Evolutionary conservation across 345 rosid species (phyloP).

Genomic region (Bretschneidera sinensis): DNA sequence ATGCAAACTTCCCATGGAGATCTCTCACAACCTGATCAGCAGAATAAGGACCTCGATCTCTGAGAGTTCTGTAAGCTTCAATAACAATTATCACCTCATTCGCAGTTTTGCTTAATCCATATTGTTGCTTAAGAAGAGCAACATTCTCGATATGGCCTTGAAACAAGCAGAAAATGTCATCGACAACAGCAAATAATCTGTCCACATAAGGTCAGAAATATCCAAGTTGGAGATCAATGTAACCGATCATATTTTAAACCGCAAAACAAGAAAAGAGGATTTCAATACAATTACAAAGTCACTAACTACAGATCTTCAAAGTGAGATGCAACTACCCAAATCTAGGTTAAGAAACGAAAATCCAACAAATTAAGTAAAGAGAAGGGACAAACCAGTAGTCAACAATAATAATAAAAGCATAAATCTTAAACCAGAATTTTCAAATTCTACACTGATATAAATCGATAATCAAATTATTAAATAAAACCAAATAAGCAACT

Average conservation of each 20-base stretch:
- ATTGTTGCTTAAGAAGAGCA: constrained; percentile 83
- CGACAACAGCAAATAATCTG: constrained; percentile 86
- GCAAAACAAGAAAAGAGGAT: background rate
- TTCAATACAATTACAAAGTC: no score
- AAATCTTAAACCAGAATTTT: no score
- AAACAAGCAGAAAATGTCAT: constrained; percentile 92
- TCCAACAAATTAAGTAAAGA: no score
- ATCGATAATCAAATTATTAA: background rate
- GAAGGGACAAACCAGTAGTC: background rate
- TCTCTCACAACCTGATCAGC: constrained; percentile 92
- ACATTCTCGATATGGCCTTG: constrained; percentile 91
- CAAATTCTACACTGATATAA: background rate
- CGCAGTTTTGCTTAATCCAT: constrained; percentile 81
- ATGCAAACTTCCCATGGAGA: constrained; percentile 69
- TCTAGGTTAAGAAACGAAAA: no score
- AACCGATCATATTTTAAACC: no score
- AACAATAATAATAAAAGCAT: background rate
- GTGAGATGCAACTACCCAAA: no score
- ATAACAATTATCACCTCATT: constrained; percentile 83
- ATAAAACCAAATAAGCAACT: background rate
- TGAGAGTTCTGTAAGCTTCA: constrained; percentile 87
- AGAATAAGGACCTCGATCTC: constrained; percentile 96
- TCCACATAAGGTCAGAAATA: constrained; percentile 1
- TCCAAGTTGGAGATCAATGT: background rate
- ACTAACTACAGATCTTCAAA: no score